Percentiles rank a stretch among this genome's conserved stretches.
These are phyloP conservation scores for Lineolata rhizophorae DNA, from an alignment of 495 filamentous ascomycete species.

Conservation along the genomic window DNA sequence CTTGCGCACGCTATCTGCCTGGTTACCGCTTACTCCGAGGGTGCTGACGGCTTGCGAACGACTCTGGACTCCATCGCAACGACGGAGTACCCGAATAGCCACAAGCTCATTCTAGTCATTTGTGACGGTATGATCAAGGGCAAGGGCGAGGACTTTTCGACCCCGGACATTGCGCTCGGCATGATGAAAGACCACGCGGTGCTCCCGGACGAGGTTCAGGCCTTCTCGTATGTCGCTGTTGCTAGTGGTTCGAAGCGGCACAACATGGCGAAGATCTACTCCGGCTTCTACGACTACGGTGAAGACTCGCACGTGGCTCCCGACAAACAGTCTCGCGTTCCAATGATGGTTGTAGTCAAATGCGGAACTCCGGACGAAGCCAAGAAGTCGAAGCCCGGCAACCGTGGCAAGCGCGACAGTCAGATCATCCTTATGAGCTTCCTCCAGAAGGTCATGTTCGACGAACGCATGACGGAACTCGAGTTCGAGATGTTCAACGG, in stretches of 20 bases:
- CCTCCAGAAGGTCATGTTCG: slow-evolving; percentile 99
- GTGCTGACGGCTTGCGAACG: slow-evolving; percentile 74
- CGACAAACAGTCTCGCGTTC: slow-evolving; percentile 93
- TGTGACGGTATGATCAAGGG: slow-evolving; percentile 98
- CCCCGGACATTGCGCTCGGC: slow-evolving; percentile 69
- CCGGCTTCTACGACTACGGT: slow-evolving; percentile 96
- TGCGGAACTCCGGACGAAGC: slow-evolving; percentile 81
- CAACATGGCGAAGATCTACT: slow-evolving; percentile 98
- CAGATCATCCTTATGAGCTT: slow-evolving; percentile 99
- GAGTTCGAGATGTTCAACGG: slow-evolving; percentile 99
- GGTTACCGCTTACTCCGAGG: slow-evolving; percentile 95
- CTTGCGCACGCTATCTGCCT: slow-evolving; percentile 84
- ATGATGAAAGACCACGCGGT: slow-evolving; percentile 91
- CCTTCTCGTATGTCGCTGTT: slow-evolving; percentile 92
- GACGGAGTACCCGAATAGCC: slow-evolving; percentile 97
- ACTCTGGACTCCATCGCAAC: slow-evolving; percentile 91
- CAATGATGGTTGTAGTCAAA: slow-evolving; percentile 96
- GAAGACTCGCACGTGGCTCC: slow-evolving; percentile 49
- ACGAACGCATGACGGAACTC: slow-evolving; percentile 99
- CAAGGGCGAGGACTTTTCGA: slow-evolving; percentile 66
- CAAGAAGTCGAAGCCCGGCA: slow-evolving; percentile 66
- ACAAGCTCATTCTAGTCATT: slow-evolving; percentile 87
- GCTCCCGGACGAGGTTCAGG: slow-evolving; percentile 52
- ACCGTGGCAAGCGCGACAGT: slow-evolving; percentile 93
- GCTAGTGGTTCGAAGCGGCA: slow-evolving; percentile 90